These are phyloP conservation scores for Metroxylon sagu DNA, from an alignment of 176 grass and related monocot species.

Conservation along the genomic window DNA sequence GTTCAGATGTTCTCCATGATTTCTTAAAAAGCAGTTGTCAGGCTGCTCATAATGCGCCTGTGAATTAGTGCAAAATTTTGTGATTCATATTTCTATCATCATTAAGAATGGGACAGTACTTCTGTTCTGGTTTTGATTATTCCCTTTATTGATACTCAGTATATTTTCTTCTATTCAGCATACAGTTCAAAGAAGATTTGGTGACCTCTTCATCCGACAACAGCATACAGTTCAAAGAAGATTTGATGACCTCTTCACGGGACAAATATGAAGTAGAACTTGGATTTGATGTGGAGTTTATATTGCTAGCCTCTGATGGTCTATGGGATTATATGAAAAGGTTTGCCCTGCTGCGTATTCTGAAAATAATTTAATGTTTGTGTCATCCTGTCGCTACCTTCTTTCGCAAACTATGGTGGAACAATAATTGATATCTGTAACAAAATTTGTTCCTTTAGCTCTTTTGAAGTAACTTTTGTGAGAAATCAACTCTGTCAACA, in stretches of 20 bases:
- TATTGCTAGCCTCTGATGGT: slow-evolving; percentile 89
- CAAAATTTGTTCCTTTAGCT: slow-evolving; percentile 43
- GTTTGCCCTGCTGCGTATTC: slow-evolving; percentile 11
- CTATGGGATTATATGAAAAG: slow-evolving; percentile 98
- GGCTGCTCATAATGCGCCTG: no score
- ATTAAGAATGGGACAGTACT: no score
- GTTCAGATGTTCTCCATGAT: no score
- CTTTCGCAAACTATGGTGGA: no score
- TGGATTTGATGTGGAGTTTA: slow-evolving; percentile 69
- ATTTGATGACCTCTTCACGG: slow-evolving; percentile 55
- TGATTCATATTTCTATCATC: no score
- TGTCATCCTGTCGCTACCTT: no score
- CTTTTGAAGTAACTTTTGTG: slow-evolving; percentile 65
- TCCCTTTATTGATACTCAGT: not conserved
- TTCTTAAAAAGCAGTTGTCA: no score
- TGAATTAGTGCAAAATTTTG: no score
- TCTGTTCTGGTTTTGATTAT: not conserved
- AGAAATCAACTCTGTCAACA: slow-evolving; percentile 85
- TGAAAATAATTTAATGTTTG: no score
- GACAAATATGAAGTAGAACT: slow-evolving; percentile 74
- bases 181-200: slow-evolving; percentile 77
- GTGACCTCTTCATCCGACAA: slow-evolving; percentile 42
- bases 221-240: slow-evolving; percentile 80
- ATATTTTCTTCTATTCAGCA: slow-evolving; percentile 34
- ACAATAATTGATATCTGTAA: slow-evolving; percentile 17